Evolutionary conservation across 768 basidiomycete genomes (phyloP), one percentile per base, ranked within the genome.

Genomic region (Peribolospora baueri): DNA sequence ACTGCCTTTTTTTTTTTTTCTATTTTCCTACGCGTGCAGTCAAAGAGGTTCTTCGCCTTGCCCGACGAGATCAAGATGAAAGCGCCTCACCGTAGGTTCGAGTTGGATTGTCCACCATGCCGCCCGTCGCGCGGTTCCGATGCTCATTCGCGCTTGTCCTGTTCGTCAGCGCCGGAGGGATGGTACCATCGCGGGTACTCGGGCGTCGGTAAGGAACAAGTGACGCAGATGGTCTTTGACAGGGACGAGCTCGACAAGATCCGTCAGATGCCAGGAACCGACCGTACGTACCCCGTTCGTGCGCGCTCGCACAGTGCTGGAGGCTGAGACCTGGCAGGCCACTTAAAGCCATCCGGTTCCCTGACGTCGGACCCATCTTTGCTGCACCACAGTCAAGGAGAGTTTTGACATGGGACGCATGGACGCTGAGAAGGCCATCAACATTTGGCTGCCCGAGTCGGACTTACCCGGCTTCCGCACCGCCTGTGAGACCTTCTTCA

Each of bases 141-240:
- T 1, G 25, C 25, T 25, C 25, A 25, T 25, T 25, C n/a, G n/a
- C n/a, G 25, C 25, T 8, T 14, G 25, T 39, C 41, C 37, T 54
- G 37, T 39, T 5, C 10, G 14, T 37, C 40, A 59, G 58, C 25
- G 25, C 51, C 46, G 11, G 42, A 52, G 39, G 56, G 56, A 3
- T 46, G 42, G 14, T 13, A 53, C 37, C 56, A 56, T 46, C 51
- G 56, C 3, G 62, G 62, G 3, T 63, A 63, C 39, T 60, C 58
- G 2, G 62, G 62, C 4, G 52, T 62, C n/a, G 62, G 62, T 2
- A 55, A 60, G 10, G 62, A 63, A 55, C 61, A 63, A 53, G 59
- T 61, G 3, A 57, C 59, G 1, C 61, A 61, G 59, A 59, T 61
- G 61, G 56, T 25, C 25, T 25, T 25, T 25, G 25, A 25, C 25